phyloP scores from a whole-genome alignment of 2,329 filamentous ascomycete genomes.

The Aspergillus eucalypticola region DNA sequence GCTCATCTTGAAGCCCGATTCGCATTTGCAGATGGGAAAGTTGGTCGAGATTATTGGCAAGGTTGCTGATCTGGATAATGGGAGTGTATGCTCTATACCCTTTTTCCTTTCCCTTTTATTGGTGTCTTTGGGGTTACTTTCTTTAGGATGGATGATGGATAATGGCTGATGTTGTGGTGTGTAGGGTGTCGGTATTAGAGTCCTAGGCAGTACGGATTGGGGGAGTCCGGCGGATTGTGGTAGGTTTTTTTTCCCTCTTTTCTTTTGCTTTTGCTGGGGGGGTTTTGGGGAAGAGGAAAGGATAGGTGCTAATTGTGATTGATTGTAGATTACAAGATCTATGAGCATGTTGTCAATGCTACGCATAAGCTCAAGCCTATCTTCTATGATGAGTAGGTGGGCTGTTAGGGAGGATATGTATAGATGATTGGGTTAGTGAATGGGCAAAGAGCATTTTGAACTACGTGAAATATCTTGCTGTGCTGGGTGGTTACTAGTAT shows the following conservation, averaged over 20 bases:
- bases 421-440: background rate
- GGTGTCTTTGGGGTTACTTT: background rate
- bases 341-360: constrained; percentile 77
- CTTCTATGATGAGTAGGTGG: constrained; percentile 61
- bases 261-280: background rate
- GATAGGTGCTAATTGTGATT: no score
- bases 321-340: constrained; percentile 68
- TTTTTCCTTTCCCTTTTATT: no score
- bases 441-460: background rate
- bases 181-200: constrained; percentile 43
- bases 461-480: background rate
- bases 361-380: constrained; percentile 80
- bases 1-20: constrained; percentile 66
- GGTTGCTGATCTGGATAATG: constrained; percentile 44
- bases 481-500: background rate
- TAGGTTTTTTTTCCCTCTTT: constrained; percentile 26
- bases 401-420: background rate
- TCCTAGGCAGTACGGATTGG: constrained; percentile 47
- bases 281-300: no score
- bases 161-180: background rate
- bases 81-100: constrained; percentile 32
- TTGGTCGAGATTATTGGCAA: constrained; percentile 51
- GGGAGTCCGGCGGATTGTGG: constrained; percentile 42
- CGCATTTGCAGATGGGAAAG: constrained; percentile 47
- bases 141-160: constrained; percentile 1